Evolutionary conservation across 306 rosid genomes (phyloP).

Genomic region (Prunus dulcis): DNA sequence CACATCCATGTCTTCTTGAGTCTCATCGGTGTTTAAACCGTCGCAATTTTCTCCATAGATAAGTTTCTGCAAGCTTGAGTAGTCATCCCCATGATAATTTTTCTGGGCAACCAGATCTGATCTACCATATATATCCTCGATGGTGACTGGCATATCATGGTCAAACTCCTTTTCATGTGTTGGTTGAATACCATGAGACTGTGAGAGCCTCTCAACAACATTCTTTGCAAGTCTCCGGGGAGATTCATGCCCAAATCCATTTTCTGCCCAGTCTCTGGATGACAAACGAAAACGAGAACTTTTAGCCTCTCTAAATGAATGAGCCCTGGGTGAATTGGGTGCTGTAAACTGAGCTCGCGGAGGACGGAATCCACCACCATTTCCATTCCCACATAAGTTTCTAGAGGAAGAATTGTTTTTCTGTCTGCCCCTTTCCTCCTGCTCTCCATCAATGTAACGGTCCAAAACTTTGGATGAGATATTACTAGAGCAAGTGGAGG

Average conservation of each 20-base stretch:
- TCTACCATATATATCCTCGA: constrained; percentile 68
- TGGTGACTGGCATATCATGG: constrained; percentile 62
- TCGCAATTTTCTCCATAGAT: constrained; percentile 26
- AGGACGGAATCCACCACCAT: constrained; percentile 56
- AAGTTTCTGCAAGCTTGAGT: constrained; percentile 27
- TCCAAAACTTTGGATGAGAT: constrained; percentile 62
- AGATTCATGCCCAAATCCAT: constrained; percentile 67
- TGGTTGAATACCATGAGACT: constrained; percentile 47
- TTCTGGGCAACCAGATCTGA: constrained; percentile 42
- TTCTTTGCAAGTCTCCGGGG: constrained; percentile 80
- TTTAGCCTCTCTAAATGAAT: constrained; percentile 72
- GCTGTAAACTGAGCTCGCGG: constrained; percentile 68
- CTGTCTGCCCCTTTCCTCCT: constrained; percentile 45
- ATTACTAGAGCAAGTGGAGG: constrained; percentile 72
- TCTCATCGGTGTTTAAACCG: constrained; percentile 39
- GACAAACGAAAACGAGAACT: constrained; percentile 39
- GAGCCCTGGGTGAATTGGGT: constrained; percentile 66
- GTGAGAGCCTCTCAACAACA: constrained; percentile 86
- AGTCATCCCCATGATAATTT: constrained; percentile 38
- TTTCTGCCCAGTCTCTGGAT: constrained; percentile 67
- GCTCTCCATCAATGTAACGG: constrained; percentile 93
- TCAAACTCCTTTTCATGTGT: constrained; percentile 41
- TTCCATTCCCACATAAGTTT: constrained; percentile 41
- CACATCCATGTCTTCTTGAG: constrained; percentile 51
- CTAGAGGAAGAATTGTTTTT: constrained; percentile 41